Evolutionary conservation across 495 filamentous ascomycete genomes (phyloP).

Genomic region (Symbiotaphrina buchneri): DNA sequence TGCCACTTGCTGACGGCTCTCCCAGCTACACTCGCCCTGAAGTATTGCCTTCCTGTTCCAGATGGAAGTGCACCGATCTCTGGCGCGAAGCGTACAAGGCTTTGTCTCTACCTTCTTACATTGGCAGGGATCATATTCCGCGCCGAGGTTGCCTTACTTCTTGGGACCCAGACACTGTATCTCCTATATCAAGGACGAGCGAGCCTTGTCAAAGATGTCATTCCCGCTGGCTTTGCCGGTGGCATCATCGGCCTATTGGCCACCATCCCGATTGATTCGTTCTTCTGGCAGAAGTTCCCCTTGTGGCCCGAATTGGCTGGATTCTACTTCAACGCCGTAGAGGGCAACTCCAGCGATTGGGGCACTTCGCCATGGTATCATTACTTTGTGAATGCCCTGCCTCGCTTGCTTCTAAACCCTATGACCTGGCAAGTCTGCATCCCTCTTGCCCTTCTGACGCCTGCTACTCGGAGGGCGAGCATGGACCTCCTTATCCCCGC

Average conservation of each 20-base stretch:
- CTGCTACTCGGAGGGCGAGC: constrained; percentile 21
- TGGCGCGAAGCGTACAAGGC: constrained; percentile 13
- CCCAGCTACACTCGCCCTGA: constrained; percentile 45
- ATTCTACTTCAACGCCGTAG: constrained; percentile 80
- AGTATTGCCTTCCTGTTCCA: constrained; percentile 39
- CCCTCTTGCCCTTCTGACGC: constrained; percentile 34
- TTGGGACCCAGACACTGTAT: constrained; percentile 29
- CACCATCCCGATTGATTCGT: constrained; percentile 61
- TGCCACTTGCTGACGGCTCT: neutral
- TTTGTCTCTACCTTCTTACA: constrained; percentile 53
- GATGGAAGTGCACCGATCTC: neutral
- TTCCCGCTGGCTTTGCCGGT: constrained; percentile 46
- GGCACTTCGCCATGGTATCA: constrained; percentile 65
- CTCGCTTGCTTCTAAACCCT: constrained; percentile 68
- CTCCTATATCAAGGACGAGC: constrained; percentile 32
- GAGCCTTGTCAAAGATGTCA: constrained; percentile 28
- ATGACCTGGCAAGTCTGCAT: constrained; percentile 35
- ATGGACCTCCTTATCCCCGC: constrained; percentile 37
- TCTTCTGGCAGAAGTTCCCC: constrained; percentile 65
- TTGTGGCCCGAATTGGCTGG: constrained; percentile 81
- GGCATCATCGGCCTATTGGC: constrained; percentile 32
- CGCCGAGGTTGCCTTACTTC: constrained; percentile 69
- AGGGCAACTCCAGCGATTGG: constrained; percentile 60
- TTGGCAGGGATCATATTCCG: constrained; percentile 73
- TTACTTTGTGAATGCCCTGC: constrained; percentile 65